phyloP scores from a whole-genome alignment of 257 asterid species.

The Przewalskia tangutica region DNA sequence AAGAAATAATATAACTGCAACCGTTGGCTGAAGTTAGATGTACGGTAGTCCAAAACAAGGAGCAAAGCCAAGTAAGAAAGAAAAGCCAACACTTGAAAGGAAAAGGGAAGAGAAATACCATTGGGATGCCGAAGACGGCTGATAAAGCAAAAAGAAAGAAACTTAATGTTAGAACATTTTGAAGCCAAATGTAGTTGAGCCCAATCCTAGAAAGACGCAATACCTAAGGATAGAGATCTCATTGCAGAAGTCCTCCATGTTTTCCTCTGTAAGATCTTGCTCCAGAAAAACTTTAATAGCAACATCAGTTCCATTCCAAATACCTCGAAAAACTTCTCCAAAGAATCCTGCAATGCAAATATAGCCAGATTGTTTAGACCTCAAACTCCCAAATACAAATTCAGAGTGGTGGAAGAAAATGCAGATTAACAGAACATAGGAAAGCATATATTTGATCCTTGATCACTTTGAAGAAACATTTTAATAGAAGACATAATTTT shows the following conservation, averaged over 20 bases:
- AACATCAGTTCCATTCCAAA: conserved; percentile 97
- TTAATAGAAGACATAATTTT: not conserved
- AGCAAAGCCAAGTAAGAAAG: not conserved
- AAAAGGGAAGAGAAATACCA: conserved; percentile 48
- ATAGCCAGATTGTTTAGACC: not conserved
- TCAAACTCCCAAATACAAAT: not conserved
- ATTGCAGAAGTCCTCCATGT: conserved; percentile 98
- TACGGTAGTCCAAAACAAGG: not conserved
- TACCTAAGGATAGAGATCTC: conserved; percentile 94
- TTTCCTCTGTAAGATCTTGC: conserved; percentile 98
- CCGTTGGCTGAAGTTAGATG: not conserved
- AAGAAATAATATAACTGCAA: conserved; percentile 85
- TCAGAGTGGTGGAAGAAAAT: not conserved
- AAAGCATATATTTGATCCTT: not conserved
- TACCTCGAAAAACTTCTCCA: conserved; percentile 98
- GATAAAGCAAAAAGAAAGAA: conserved; percentile 20
- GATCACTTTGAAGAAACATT: not conserved
- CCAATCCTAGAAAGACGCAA: not conserved
- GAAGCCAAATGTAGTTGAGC: conserved; percentile 8
- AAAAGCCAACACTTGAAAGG: not conserved
- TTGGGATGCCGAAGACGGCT: conserved; percentile 99
- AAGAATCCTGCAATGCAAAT: conserved; percentile 59
- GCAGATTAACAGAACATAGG: not conserved
- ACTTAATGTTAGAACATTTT: conserved; percentile 23
- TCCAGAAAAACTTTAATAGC: conserved; percentile 95